Evolutionary conservation across 345 rosid genomes (phyloP), one percentile per base, ranked within the genome.

Genomic region (Gossypium anomalum): DNA sequence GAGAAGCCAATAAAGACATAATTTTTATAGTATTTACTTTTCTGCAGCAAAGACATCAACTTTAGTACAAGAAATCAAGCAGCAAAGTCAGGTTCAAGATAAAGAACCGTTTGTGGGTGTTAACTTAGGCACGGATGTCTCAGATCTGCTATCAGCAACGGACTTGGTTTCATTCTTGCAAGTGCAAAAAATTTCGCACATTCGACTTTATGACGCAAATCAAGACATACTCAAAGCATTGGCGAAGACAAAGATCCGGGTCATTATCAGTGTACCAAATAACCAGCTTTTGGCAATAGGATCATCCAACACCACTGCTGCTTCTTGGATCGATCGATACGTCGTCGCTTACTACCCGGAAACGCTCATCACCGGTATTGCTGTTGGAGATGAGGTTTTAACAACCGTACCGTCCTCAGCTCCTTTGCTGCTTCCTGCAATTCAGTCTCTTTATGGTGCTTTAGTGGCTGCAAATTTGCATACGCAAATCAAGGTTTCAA

Each of bases 221-320:
- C 90, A 86, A 11, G 97, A 90, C 38, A 77, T 91, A 41, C 97
- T 95, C 70, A 89, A 82, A 64, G 90, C 99, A 29, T 79, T 95
- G 79, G 82, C 98, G 2, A 89, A 86, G 80, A 91, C 99, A 78
- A 93, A 93, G 92, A 93, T 95, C 79, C 87, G 89, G 73, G 97
- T 93, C 78, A 86, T 93, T 41, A 80, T 91, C 77, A 89, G 96
- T 22, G 97, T 95, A 25, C 99, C 99, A 9, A 95, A 95, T 81
- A 93, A 95, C 64, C 98, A 95, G 86, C 88, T 95, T 67, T 92
- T 95, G 52, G 99, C 97, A 4, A 90, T 95, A 68, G 99, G 99
- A 9, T 87, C 98, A 25, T 91, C 98, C 6, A 95, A 91, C 73
- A 71, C 88, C 59, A 91, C 99, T 0, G 93, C 99, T 11, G 98